Conservation (phyloP, 148 eudicot species). For the Spergularia bocconei region DNA sequence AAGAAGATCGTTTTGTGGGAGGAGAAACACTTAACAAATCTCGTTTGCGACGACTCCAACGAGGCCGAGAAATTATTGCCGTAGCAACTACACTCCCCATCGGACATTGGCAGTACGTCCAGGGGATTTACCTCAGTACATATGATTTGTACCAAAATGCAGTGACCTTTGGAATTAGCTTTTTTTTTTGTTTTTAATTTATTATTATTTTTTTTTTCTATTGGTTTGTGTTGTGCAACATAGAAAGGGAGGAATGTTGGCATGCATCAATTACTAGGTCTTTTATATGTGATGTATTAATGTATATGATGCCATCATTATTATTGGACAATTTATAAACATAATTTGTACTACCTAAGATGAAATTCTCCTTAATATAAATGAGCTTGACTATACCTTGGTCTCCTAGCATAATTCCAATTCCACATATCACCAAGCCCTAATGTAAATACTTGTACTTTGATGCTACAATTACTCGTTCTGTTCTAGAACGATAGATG, state of each 20-base stretch:
- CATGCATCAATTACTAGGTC: not conserved
- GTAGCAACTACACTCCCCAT: not conserved
- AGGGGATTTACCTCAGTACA: constrained; percentile 12
- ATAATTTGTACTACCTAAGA: too few relatives aligned
- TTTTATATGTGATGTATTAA: too few relatives aligned
- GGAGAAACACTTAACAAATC: not conserved
- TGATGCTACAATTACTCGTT: too few relatives aligned
- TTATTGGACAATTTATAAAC: constrained; percentile 7
- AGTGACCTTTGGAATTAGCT: not conserved
- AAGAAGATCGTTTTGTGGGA: not conserved
- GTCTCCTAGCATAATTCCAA: too few relatives aligned
- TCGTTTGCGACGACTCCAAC: not conserved
- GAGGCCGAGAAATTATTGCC: not conserved
- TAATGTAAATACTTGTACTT: too few relatives aligned
- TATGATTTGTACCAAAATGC: constrained; percentile 17
- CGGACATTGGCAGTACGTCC: not conserved
- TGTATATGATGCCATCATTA: constrained; percentile 12
- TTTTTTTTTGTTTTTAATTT: not conserved
- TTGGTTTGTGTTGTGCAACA: not conserved
- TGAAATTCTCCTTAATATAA: too few relatives aligned
- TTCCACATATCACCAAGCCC: too few relatives aligned
- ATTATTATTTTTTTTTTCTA: not conserved
- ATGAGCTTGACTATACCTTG: too few relatives aligned
- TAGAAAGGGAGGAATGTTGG: not conserved
- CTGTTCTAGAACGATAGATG: too few relatives aligned